A percentile compares a stretch with the other conserved stretches of the same genome.
Evolutionary conservation across 148 eudicot species (phyloP).

Genomic region (Polygonum aviculare): DNA sequence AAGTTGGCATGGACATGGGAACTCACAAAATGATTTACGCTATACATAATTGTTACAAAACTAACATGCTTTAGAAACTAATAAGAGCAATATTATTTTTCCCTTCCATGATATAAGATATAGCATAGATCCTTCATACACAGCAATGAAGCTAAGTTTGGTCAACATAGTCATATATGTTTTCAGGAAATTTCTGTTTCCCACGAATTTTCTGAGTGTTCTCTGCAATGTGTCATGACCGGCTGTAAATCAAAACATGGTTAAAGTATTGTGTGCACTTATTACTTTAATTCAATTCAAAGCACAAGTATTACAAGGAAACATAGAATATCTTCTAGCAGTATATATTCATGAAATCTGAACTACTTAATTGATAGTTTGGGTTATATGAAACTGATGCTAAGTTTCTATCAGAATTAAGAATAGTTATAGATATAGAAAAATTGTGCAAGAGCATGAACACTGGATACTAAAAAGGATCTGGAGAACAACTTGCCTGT

Average conservation of each 20-base stretch:
- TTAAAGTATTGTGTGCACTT: not conserved
- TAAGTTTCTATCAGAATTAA: not conserved
- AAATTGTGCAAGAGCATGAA: not conserved
- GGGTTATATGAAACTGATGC: not conserved
- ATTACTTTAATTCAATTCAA: not conserved
- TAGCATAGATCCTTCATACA: not conserved
- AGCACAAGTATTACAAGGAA: not conserved
- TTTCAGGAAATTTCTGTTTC: not conserved
- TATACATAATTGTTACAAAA: not conserved
- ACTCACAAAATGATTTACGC: not conserved
- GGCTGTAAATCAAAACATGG: not conserved
- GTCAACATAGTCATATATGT: not conserved
- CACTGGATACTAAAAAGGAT: not conserved
- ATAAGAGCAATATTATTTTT: not conserved
- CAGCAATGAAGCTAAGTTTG: not conserved
- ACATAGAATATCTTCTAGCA: not conserved
- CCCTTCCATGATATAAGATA: not conserved
- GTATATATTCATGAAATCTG: not conserved
- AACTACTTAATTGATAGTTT: not conserved
- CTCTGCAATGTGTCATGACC: not conserved
- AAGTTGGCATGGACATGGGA: not conserved
- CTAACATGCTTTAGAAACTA: not conserved
- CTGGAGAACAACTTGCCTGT: constrained; percentile 41
- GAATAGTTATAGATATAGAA: not conserved
- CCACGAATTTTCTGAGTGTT: not conserved